These are phyloP conservation scores for Phytopythium chamaehyphon DNA, from an alignment of 352 stramenopile species.

Conservation along the genomic window DNA sequence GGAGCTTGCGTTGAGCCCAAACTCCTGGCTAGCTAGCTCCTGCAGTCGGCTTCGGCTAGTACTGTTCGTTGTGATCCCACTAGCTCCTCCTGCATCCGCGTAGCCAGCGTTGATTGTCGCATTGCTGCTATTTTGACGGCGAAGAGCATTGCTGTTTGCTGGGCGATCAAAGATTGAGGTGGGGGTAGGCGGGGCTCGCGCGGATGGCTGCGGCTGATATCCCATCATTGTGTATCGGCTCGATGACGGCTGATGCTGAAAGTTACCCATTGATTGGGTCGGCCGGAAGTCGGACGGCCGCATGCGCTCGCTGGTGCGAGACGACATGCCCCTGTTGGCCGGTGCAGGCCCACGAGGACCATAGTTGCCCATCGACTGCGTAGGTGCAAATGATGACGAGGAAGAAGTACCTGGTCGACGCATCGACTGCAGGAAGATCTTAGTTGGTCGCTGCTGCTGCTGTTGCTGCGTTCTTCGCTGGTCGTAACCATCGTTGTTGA, in stretches of 20 bases:
- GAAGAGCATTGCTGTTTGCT: constrained; percentile 8
- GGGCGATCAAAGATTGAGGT: constrained; percentile 69
- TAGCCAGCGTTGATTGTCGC: constrained; percentile 16
- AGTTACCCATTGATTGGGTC: constrained; percentile 20
- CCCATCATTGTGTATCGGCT: constrained; percentile 18
- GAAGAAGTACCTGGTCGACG: constrained; percentile 13
- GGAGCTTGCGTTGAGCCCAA: not conserved
- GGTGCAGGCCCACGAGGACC: not conserved
- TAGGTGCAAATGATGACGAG: not conserved
- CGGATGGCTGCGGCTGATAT: constrained; percentile 11
- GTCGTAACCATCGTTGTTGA: not conserved
- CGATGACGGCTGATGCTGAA: constrained; percentile 3
- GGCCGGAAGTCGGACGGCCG: constrained; percentile 32
- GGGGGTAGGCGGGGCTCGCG: constrained; percentile 13
- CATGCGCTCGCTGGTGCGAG: constrained; percentile 23
- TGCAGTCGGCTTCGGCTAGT: constrained; percentile 23
- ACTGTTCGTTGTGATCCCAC: constrained; percentile 12
- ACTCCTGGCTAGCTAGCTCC: constrained; percentile 26
- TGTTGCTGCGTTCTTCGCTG: constrained; percentile 3
- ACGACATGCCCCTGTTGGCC: constrained; percentile 6
- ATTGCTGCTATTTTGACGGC: constrained; percentile 9
- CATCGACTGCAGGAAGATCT: constrained; percentile 79
- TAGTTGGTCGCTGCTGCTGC: constrained; percentile 28
- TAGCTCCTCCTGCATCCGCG: constrained; percentile 11
- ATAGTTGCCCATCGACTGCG: not conserved